phyloP scores from a whole-genome alignment of 169 alveolate species.

The Plasmodium vivax region DNA sequence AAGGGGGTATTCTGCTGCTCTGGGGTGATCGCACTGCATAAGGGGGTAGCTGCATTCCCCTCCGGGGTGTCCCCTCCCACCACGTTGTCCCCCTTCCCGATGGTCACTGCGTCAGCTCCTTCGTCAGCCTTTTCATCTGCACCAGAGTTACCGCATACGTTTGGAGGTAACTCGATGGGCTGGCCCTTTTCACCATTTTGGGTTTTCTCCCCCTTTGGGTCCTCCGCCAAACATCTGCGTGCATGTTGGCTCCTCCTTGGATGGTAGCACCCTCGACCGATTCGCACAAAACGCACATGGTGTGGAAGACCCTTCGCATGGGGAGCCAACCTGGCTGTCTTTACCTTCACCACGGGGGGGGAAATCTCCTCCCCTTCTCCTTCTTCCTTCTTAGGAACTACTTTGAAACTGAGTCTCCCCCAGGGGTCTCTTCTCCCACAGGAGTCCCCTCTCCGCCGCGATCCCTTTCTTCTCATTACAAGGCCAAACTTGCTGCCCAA shows the following conservation, averaged over 20 bases:
- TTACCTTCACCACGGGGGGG: not conserved
- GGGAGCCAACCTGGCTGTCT: not conserved
- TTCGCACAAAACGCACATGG: not conserved
- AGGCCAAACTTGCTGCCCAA: not conserved
- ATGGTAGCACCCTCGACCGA: not conserved
- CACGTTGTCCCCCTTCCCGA: not conserved
- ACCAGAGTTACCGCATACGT: not conserved
- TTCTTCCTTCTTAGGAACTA: not conserved
- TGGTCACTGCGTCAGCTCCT: not conserved
- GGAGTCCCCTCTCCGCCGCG: not conserved
- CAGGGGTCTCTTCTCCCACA: too few species aligned
- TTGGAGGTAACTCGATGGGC: not conserved
- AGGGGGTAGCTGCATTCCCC: not conserved
- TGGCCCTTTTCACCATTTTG: not conserved
- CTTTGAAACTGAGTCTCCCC: not conserved
- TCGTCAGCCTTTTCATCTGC: not conserved
- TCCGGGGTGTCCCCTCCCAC: not conserved
- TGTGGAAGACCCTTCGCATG: not conserved
- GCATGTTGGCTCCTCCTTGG: not conserved
- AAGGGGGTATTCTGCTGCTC: not conserved
- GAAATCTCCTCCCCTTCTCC: not conserved
- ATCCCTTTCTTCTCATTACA: not conserved
- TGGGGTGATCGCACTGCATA: not conserved
- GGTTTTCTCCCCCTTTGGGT: not conserved
- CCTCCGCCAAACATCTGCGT: not conserved